These are phyloP conservation scores for Aspergillus carlsbadensis DNA, from an alignment of 495 filamentous ascomycete species.

Conservation along the genomic window DNA sequence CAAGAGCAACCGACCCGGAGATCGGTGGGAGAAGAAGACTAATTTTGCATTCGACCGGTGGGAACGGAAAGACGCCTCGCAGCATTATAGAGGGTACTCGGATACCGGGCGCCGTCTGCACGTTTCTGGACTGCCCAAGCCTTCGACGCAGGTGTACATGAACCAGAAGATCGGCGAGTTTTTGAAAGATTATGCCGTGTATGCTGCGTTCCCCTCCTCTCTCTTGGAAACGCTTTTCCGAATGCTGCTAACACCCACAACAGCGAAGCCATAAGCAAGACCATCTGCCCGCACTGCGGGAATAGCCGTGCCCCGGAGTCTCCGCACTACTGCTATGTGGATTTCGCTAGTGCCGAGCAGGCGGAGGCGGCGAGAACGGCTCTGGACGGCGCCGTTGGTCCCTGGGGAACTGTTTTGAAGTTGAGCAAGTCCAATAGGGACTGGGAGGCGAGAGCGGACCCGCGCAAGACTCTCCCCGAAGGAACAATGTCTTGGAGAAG, in stretches of 20 bases:
- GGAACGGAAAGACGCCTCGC: background rate
- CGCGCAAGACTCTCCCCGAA: too few relatives aligned
- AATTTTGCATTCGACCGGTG: background rate
- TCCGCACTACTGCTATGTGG: background rate
- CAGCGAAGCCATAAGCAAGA: background rate
- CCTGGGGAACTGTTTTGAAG: background rate
- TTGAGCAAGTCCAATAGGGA: background rate
- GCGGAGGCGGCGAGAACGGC: background rate
- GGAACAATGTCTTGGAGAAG: too few relatives aligned
- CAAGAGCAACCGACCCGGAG: too few relatives aligned
- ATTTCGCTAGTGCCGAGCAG: background rate
- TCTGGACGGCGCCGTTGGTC: background rate
- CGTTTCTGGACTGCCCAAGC: background rate
- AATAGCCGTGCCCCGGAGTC: background rate
- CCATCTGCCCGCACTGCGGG: background rate
- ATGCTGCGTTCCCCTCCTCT: background rate
- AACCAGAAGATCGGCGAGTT: background rate
- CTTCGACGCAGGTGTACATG: background rate
- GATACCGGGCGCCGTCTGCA: background rate
- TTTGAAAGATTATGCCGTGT: background rate
- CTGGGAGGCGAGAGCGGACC: too few relatives aligned
- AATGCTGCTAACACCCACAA: background rate
- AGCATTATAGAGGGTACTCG: background rate
- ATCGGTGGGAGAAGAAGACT: background rate
- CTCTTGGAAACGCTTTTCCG: too few relatives aligned